Evolutionary conservation across 2,329 filamentous ascomycete species (phyloP), one percentile per base, ranked within the genome.

Genomic region (Fusarium camptoceras): DNA sequence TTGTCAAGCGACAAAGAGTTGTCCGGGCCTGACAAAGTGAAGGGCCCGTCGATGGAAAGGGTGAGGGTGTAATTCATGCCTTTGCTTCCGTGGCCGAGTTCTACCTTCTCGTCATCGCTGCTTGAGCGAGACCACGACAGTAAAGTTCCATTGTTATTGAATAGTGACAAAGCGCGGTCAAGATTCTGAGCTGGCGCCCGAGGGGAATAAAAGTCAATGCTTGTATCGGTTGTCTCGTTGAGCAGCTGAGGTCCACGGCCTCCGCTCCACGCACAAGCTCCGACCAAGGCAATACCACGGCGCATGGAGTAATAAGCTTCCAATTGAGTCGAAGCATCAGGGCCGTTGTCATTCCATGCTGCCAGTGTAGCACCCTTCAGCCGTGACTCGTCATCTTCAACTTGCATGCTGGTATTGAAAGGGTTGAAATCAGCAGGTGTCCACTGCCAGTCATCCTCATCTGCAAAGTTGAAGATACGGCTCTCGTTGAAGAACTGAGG

Each of bases 291-390:
- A 12, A 66, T 66, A 10, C 64, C 64, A 1, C 62, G 64, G 8
- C 64, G 50, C 64, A 66, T 66, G 1, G 64, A 66, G 11, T 66
- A 66, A 18, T 66, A 66, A 1, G 64, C 64, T 3, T 66, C 64
- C 34, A 66, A 31, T 2, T 66, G 64, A 0, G 64, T 66, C 12
- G 39, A 66, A 3, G 62, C 44, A 41, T 62, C 64, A 4, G 64
- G 62, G 0, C 62, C 64, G 7, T 66, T 66, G 4, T 66, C 64
- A 3, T 66, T 66, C 62, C 64, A 66, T 2, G 55, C 64, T 0
- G 64, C 64, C n/a, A 66, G 11, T 0, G 34, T 56, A 8, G 64
- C 48, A 10, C 64, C 64, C 5, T 15, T 44, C 2, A 66, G 18
- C 6, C 27, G 31, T 2, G 41, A 0, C 12, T 66, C 64, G 6